phyloP scores from a whole-genome alignment of 805 yeast genomes.

The Candida montana region DNA sequence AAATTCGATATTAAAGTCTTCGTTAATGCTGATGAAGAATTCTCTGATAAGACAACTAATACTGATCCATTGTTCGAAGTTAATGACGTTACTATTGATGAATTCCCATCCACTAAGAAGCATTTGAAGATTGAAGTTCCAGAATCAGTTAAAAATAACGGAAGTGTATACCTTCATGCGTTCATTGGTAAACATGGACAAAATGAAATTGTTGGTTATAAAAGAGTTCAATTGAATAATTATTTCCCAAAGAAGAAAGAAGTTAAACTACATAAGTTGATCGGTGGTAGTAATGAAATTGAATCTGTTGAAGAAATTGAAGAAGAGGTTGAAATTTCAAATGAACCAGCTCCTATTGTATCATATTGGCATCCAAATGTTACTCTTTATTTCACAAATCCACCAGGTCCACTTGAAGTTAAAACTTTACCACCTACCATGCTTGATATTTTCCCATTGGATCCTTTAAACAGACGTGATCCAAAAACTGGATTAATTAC shows the following conservation, averaged over 20 bases:
- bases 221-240: slow-evolving; percentile 23
- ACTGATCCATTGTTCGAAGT: slow-evolving; percentile 4
- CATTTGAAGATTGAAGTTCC: slow-evolving; percentile 12
- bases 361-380: slow-evolving; percentile 35
- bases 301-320: slow-evolving; percentile 4
- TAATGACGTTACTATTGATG: slow-evolving; percentile 10
- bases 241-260: slow-evolving; percentile 26
- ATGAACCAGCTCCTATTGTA: slow-evolving; percentile 15
- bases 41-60: slow-evolving; percentile 4
- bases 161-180: slow-evolving; percentile 31
- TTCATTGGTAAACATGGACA: slow-evolving; percentile 17
- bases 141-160: slow-evolving; percentile 25
- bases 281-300: slow-evolving; percentile 16
- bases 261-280: slow-evolving; percentile 27
- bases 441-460: slow-evolving; percentile 22
- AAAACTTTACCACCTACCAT: slow-evolving; percentile 22
- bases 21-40: slow-evolving; percentile 17
- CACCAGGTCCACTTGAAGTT: slow-evolving; percentile 18
- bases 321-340: slow-evolving; percentile 10
- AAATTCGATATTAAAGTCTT: slow-evolving; percentile 18
- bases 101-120: slow-evolving; percentile 1
- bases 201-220: slow-evolving; percentile 17
- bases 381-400: slow-evolving; percentile 25
- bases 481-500: slow-evolving; percentile 26
- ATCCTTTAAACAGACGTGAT: slow-evolving; percentile 26